phyloP scores from a whole-genome alignment of 345 rosid species.

The Lepidium sativum region DNA sequence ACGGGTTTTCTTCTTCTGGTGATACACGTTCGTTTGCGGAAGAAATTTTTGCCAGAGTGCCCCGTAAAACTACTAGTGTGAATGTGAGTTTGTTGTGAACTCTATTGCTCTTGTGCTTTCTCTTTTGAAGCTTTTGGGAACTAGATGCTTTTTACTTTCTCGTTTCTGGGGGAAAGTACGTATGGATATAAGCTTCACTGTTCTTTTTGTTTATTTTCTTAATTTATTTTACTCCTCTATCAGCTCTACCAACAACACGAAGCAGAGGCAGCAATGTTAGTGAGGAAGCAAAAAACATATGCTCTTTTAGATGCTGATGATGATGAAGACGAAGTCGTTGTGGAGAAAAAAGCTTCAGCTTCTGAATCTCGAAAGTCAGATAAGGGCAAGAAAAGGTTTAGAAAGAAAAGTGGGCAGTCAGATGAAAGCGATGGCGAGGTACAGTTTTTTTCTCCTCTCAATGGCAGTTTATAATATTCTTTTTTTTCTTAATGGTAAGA shows the following conservation, averaged over 20 bases:
- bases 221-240: neutral
- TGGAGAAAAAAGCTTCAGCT: constrained; percentile 29
- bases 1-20: constrained; percentile 42
- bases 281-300: constrained; percentile 61
- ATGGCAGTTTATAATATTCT: constrained; percentile 11
- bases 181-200: neutral
- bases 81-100: constrained; percentile 43
- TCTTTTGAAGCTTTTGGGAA: neutral
- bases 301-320: constrained; percentile 73
- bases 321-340: constrained; percentile 26
- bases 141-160: neutral
- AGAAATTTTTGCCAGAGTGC: constrained; percentile 52
- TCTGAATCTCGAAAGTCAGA: constrained; percentile 41
- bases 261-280: constrained; percentile 78
- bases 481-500: constrained; percentile 18
- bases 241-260: constrained; percentile 81
- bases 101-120: neutral
- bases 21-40: constrained; percentile 47
- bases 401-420: constrained; percentile 66
- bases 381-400: constrained; percentile 57
- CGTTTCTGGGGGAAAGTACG: neutral
- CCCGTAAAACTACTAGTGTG: constrained; percentile 35
- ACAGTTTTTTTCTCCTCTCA: constrained; percentile 25
- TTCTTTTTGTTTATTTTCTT: neutral
- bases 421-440: constrained; percentile 76